Evolutionary conservation across 2,329 filamentous ascomycete species (phyloP).

Genomic region (Cadophora sp.): DNA sequence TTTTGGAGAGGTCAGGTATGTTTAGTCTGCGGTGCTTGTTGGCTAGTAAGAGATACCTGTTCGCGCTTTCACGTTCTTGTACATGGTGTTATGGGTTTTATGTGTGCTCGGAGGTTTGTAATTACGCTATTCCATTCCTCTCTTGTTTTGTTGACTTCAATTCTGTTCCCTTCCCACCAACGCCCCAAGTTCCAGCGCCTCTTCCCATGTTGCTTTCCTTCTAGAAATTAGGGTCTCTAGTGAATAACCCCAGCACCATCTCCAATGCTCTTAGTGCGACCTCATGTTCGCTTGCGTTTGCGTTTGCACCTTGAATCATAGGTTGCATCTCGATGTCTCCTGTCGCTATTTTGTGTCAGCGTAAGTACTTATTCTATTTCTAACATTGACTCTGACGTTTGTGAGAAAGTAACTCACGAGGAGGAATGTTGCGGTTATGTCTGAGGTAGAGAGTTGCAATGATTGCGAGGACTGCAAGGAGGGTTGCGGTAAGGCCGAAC

Average conservation of each 20-base stretch:
- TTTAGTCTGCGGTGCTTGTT: conserved; percentile 29
- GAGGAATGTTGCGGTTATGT: neutral
- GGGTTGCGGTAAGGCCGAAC: neutral
- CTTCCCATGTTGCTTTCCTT: no score
- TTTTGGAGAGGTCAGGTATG: conserved; percentile 77
- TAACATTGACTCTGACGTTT: neutral
- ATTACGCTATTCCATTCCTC: no score
- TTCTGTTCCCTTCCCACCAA: neutral
- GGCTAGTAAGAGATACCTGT: conserved; percentile 24
- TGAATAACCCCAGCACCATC: neutral
- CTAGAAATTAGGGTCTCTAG: neutral
- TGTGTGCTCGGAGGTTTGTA: neutral
- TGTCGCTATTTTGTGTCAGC: neutral
- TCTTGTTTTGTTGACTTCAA: neutral
- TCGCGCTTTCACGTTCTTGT: conserved; percentile 14
- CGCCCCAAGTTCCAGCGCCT: no score
- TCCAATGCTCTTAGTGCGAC: neutral
- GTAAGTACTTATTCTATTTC: neutral
- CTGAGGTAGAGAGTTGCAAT: neutral
- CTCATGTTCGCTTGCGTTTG: neutral
- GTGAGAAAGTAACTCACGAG: neutral
- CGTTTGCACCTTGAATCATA: neutral
- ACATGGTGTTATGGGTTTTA: neutral
- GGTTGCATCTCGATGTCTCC: neutral
- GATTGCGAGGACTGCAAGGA: neutral